A percentile compares a stretch with the other conserved stretches of the same genome.
Conservation (phyloP, 106 monocot species). For the Phalaenopsis equestris region DNA sequence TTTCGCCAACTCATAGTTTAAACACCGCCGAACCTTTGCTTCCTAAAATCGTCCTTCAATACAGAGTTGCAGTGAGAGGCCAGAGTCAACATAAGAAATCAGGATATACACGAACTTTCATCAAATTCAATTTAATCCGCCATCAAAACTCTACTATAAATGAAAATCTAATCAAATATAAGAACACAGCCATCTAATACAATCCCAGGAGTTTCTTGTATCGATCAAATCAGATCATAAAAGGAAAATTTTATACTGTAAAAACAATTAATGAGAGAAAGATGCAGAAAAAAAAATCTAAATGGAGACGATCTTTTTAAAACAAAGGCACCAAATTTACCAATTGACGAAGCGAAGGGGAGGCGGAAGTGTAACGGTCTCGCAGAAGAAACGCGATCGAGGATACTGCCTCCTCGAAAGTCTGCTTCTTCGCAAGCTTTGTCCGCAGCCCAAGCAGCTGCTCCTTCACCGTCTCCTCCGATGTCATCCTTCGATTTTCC, state of each 20-base stretch:
- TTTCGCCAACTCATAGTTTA: too few species aligned
- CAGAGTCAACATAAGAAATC: neutral
- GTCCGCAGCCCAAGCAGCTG: slow-evolving; percentile 60
- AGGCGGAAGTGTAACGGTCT: slow-evolving; percentile 41
- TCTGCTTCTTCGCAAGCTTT: slow-evolving; percentile 79
- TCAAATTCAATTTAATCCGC: neutral
- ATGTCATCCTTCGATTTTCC: slow-evolving; percentile 1
- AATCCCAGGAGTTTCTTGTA: neutral
- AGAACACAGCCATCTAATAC: neutral
- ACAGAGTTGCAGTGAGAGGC: neutral
- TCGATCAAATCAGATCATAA: neutral
- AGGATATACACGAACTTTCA: neutral
- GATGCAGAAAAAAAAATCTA: neutral
- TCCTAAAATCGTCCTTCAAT: neutral
- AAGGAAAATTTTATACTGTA: neutral
- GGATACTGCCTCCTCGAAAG: slow-evolving; percentile 75
- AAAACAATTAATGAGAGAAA: neutral
- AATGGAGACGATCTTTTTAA: neutral
- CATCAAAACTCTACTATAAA: slow-evolving; percentile 1
- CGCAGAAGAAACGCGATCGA: slow-evolving; percentile 37
- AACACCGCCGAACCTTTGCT: neutral
- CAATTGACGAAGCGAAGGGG: slow-evolving; percentile 57
- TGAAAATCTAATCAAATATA: neutral
- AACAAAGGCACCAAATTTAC: slow-evolving; percentile 14
- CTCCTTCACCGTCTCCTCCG: slow-evolving; percentile 20